A percentile compares a stretch with the other conserved stretches of the same genome.
Evolutionary conservation across 257 asterid genomes (phyloP).

Genomic region (Primulina eburnea): DNA sequence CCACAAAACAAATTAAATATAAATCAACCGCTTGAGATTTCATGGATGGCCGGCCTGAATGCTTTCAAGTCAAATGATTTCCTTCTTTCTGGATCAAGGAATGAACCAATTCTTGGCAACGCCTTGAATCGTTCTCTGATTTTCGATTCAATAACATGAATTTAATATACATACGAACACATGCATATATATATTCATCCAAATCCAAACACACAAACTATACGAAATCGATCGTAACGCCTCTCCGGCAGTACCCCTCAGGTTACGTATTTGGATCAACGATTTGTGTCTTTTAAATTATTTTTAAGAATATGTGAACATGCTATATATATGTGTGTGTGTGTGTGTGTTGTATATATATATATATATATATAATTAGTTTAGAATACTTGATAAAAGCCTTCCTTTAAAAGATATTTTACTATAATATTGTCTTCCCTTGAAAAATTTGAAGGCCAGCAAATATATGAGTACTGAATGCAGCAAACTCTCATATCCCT

Average conservation of each 20-base stretch:
- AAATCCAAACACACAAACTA: not conserved
- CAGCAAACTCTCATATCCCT: not conserved
- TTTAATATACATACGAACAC: too few species aligned
- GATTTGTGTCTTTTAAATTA: not conserved
- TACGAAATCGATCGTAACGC: not conserved
- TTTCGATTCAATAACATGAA: not conserved
- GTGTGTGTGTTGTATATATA: too few species aligned
- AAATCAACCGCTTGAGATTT: not conserved
- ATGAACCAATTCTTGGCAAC: not conserved
- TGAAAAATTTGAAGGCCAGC: not conserved
- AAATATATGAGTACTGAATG: not conserved
- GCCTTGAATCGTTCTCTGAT: too few species aligned
- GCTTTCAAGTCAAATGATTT: too few species aligned
- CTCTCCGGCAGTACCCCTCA: not conserved
- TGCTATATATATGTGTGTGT: too few species aligned
- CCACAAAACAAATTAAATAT: not conserved
- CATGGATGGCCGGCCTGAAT: not conserved
- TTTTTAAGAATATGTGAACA: not conserved
- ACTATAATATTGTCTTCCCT: not conserved
- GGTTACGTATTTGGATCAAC: not conserved
- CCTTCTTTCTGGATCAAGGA: not conserved
- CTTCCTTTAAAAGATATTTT: not conserved
- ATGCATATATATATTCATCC: not conserved
- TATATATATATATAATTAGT: not conserved
- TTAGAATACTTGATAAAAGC: too few species aligned